phyloP scores from a whole-genome alignment of 106 monocot genomes.

The Triglochin maritima region DNA sequence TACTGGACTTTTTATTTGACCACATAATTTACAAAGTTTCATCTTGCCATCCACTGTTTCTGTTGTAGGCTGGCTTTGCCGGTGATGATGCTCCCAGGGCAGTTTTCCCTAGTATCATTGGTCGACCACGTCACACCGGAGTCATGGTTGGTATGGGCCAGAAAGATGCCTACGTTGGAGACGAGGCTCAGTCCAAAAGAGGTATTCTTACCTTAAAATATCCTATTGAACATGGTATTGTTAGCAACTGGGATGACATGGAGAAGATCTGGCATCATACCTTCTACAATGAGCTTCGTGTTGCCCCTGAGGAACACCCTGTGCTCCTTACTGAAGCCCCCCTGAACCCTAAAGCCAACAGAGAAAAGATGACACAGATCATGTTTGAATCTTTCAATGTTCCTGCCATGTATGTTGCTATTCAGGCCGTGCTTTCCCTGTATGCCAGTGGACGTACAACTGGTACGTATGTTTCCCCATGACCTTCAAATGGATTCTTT shows the following conservation, averaged over 20 bases:
- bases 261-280: conserved; percentile 56
- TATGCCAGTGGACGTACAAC: conserved; percentile 69
- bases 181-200: conserved; percentile 51
- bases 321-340: conserved; percentile 57
- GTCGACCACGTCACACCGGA: conserved; percentile 47
- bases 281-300: conserved; percentile 54
- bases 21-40: neutral
- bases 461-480: conserved; percentile 19
- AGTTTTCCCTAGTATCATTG: conserved; percentile 52
- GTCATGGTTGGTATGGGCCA: conserved; percentile 67
- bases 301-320: conserved; percentile 49
- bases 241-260: conserved; percentile 71
- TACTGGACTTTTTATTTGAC: neutral
- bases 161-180: conserved; percentile 48
- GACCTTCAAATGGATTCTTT: no score
- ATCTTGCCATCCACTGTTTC: neutral
- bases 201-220: conserved; percentile 61
- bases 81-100: conserved; percentile 59
- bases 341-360: conserved; percentile 56
- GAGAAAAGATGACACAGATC: conserved; percentile 57
- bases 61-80: conserved; percentile 45
- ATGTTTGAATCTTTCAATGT: conserved; percentile 50
- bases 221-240: conserved; percentile 63
- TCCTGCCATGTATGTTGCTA: conserved; percentile 55
- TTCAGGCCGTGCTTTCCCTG: conserved; percentile 50